Conservation (phyloP, 805 yeast genomes). For the Candida caryicola region DNA sequence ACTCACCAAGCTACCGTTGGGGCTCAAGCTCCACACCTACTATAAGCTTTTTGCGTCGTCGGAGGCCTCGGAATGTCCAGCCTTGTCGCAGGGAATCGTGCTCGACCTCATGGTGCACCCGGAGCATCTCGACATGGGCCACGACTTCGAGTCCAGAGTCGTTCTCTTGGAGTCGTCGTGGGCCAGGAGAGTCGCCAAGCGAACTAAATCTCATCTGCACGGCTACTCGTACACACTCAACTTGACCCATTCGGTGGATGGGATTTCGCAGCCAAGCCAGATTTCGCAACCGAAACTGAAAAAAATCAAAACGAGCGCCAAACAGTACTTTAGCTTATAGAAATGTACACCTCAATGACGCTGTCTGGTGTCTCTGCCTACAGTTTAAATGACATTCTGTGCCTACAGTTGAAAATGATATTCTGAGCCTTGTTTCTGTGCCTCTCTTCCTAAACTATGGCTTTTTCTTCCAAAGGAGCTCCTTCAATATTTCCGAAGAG, state of each 20-base stretch:
- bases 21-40: constrained; percentile 10
- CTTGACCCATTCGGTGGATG: background rate
- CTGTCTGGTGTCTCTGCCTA: too few relatives aligned
- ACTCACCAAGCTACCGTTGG: constrained; percentile 10
- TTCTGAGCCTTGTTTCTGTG: too few relatives aligned
- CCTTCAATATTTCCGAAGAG: constrained; percentile 9
- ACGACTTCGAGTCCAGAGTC: background rate
- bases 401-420: too few relatives aligned
- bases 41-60: constrained; percentile 4
- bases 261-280: background rate
- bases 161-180: constrained; percentile 2
- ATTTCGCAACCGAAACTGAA: constrained; percentile 1
- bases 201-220: background rate
- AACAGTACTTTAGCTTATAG: constrained; percentile 17
- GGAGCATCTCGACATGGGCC: background rate
- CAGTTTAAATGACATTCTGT: too few relatives aligned
- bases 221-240: constrained; percentile 2
- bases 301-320: constrained; percentile 14
- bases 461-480: constrained; percentile 7
- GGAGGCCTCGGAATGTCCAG: background rate
- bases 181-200: background rate
- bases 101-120: constrained; percentile 2
- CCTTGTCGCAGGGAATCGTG: background rate
- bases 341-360: too few relatives aligned
- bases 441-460: too few relatives aligned